Base-by-base conservation (phyloP, 768 basidiomycete species). In the Boletus pseudopeckii region DNA sequence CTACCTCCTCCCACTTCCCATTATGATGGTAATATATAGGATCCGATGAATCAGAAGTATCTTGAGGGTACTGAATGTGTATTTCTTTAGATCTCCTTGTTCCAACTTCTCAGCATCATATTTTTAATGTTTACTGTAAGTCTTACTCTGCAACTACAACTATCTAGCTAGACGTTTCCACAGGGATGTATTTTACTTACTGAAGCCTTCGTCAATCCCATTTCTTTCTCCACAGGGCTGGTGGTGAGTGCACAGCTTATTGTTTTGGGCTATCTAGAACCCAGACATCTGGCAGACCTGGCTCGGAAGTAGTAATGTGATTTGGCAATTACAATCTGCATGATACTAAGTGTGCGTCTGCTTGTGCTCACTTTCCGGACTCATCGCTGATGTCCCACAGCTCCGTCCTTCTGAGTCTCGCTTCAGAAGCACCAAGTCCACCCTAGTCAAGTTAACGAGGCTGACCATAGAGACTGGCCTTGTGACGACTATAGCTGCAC, bases 401-500 rank as follows among this genome's bases (percentile, higher is more conserved):
- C 45, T 60, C 36, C 42, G 44, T 11, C 14, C 46, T 7, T 46
- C 50, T 18, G 44, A 51, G 42, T 50, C 44, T 14, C 10, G 18
- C 20, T 52, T 57, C 38, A 30, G 17, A 9, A 15, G 17, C 15
- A 47, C 9, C 15, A 53, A 39, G 6, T 47, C 49, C 7, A 39
- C 18, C 7, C 28, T 53, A 4, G 18, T 26, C 17, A 57, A 47
- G 42, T 24, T 61, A 9, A 57, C 55, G 1, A 61, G 22, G 39
- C 33, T 57, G n/a, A 58, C 56, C 26, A 48, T 58, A 5, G 60
- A 62, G 37, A 62, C 56, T 8, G 56, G 60, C 10, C 47, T 58
- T n/a, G 47, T 62, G 18, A 62, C 60, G 22, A 45, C 56, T 5
- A 17, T 48, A 11, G 45, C 59, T 9, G 50, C 50, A 7, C 41